A percentile compares a stretch with the other conserved stretches of the same genome.
Evolutionary conservation across 2,329 filamentous ascomycete genomes (phyloP).

Genomic region (Talaromyces albobiverticillius): DNA sequence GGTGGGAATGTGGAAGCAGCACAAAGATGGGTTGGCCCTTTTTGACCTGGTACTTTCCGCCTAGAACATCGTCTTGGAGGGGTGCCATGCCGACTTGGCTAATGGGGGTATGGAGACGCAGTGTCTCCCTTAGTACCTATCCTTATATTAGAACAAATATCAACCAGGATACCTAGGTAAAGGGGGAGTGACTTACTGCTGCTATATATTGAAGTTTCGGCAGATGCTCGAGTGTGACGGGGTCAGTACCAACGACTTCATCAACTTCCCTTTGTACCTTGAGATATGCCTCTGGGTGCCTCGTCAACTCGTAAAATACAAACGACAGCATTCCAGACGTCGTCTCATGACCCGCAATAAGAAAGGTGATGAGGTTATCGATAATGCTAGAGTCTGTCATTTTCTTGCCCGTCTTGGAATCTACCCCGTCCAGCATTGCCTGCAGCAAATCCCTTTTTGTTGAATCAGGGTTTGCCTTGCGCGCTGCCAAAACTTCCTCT

Average conservation of each 20-base stretch:
- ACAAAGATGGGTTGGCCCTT: conserved; percentile 51
- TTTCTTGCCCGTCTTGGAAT: conserved; percentile 64
- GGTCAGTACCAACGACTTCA: not conserved
- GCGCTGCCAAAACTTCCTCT: conserved; percentile 16
- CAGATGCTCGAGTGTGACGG: not conserved
- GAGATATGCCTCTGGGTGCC: not conserved
- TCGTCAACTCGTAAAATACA: not conserved
- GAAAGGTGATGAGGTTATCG: conserved; percentile 70
- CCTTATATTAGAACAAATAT: no score
- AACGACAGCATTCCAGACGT: not conserved
- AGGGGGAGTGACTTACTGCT: not conserved
- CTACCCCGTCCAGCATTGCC: conserved; percentile 66
- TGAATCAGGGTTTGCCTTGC: conserved; percentile 51
- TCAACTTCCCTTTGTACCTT: not conserved
- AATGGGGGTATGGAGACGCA: not conserved
- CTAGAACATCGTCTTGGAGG: not conserved
- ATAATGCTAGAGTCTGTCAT: conserved; percentile 62
- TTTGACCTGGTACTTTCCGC: conserved; percentile 60
- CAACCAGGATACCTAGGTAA: no score
- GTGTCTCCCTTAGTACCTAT: not conserved
- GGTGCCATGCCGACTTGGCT: not conserved
- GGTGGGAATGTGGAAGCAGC: conserved; percentile 55
- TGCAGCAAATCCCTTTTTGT: conserved; percentile 66
- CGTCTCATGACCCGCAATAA: conserved; percentile 54
- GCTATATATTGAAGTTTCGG: conserved; percentile 1